A percentile compares a stretch with the other conserved stretches of the same genome.
phyloP scores from a whole-genome alignment of 2,329 filamentous ascomycete genomes.

The Aspergillus ibericus region DNA sequence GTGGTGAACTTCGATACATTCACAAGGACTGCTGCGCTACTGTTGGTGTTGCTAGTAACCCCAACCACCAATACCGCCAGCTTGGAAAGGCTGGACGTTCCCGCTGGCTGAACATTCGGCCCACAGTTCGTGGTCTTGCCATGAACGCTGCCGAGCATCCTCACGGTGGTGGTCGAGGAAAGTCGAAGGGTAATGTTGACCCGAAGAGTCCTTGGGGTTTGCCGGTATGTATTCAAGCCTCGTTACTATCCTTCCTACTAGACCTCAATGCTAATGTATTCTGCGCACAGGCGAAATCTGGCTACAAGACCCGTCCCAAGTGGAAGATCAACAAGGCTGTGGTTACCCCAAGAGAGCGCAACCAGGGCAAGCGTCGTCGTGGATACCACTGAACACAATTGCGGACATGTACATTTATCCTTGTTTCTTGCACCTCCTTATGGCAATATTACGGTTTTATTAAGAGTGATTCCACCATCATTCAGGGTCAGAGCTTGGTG shows the following conservation, averaged over 20 bases:
- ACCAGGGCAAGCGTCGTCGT: constrained; percentile 82
- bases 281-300: constrained; percentile 51
- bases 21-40: constrained; percentile 92
- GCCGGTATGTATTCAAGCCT: constrained; percentile 65
- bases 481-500: not conserved
- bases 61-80: constrained; percentile 83
- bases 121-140: constrained; percentile 92
- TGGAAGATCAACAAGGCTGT: constrained; percentile 91
- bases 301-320: constrained; percentile 86
- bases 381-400: constrained; percentile 54
- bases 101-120: constrained; percentile 89
- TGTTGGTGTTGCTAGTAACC: constrained; percentile 90
- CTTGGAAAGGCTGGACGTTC: constrained; percentile 93
- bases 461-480: not conserved
- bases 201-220: constrained; percentile 96
- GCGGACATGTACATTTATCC: constrained; percentile 4
- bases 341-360: constrained; percentile 77
- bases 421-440: constrained; percentile 7
- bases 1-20: constrained; percentile 86
- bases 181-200: constrained; percentile 96
- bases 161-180: constrained; percentile 97
- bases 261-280: constrained; percentile 15
- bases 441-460: not conserved
- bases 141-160: constrained; percentile 99
- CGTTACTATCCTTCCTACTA: constrained; percentile 8